Evolutionary conservation across 352 stramenopile genomes (phyloP).

Genomic region (Pythium brachiatum): DNA sequence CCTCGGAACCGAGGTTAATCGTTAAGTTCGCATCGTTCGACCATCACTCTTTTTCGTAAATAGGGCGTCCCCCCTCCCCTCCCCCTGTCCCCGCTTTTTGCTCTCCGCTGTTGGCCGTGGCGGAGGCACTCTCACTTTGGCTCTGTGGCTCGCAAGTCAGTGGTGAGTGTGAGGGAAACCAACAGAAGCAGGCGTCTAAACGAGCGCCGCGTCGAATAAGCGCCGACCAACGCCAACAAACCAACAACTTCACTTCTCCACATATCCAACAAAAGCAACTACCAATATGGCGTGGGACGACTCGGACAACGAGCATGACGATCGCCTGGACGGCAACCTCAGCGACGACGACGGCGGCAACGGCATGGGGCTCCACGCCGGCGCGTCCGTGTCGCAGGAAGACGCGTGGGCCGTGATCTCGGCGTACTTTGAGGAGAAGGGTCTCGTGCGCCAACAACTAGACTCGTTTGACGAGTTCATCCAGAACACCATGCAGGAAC

Average conservation of each 20-base stretch:
- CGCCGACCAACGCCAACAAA: background rate
- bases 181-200: background rate
- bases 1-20: constrained; percentile 1
- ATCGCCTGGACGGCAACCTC: constrained; percentile 47
- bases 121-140: constrained; percentile 33
- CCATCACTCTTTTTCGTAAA: constrained; percentile 20
- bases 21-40: constrained; percentile 24
- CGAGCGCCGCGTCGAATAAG: background rate
- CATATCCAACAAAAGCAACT: background rate
- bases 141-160: constrained; percentile 20
- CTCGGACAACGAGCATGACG: constrained; percentile 26
- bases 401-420: constrained; percentile 99
- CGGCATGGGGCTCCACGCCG: constrained; percentile 45
- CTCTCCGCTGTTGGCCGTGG: background rate
- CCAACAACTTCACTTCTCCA: too few species aligned
- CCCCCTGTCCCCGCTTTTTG: background rate
- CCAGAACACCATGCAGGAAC: constrained; percentile 99
- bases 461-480: constrained; percentile 99
- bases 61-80: constrained; percentile 1
- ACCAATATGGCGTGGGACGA: constrained; percentile 64
- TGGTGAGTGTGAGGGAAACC: constrained; percentile 11
- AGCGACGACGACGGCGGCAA: constrained; percentile 8
- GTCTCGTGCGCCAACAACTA: constrained; percentile 98
- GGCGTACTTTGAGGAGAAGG: constrained; percentile 99
- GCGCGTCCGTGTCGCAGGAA: constrained; percentile 95